Base-by-base conservation (phyloP, 2,329 filamentous ascomycete genomes). In the Epichloe brachyelytri region DNA sequence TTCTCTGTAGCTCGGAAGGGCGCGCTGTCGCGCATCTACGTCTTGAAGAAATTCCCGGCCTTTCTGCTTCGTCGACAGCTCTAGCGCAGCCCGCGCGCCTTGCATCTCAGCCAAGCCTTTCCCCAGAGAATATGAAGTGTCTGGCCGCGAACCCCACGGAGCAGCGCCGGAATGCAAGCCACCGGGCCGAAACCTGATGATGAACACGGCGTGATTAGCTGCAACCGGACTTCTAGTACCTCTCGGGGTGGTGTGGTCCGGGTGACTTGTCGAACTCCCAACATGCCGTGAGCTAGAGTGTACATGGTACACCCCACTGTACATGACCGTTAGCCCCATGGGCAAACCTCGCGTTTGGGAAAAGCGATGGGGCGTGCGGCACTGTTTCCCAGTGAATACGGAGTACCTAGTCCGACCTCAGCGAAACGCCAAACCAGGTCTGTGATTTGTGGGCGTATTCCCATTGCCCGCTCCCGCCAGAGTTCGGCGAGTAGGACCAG, bases 331-430 rank as follows among this genome's bases (percentile, higher is more conserved):
- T 38, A 0, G 37, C 14, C 37, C n/a, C 14, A 3, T 38, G 26
- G 37, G n/a, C 12, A 14, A n/a, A 7, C 14, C 37, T 38, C 14
- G 37, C 37, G 37, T 14, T 14, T n/a, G 37, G 19, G 19, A 40
- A 48, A 15, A 44, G 40, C 14, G 39, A 44, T 49, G 48, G 48
- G 48, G 43, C 43, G 43, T 46, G 26, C 43, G 33, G 45, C 45
- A 47, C 33, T 39, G 20, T 5, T 3, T 19, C 19, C 3, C 4
- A 22, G 4, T 22, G 7, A 26, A 26, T 26, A 30, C 26, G 26
- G 26, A 10, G 10, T 4, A 11, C 26, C 4, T 4, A 19, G 40
- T 12, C 40, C 40, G n/a, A 33, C 12, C 20, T 34, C 26, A 33
- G 20, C 43, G 43, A 26, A 45, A 45, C n/a, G 43, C 43, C 43